Percentiles rank a stretch among this genome's conserved stretches.
Evolutionary conservation across 306 rosid species (phyloP).

Genomic region (Trifolium fragiferum): DNA sequence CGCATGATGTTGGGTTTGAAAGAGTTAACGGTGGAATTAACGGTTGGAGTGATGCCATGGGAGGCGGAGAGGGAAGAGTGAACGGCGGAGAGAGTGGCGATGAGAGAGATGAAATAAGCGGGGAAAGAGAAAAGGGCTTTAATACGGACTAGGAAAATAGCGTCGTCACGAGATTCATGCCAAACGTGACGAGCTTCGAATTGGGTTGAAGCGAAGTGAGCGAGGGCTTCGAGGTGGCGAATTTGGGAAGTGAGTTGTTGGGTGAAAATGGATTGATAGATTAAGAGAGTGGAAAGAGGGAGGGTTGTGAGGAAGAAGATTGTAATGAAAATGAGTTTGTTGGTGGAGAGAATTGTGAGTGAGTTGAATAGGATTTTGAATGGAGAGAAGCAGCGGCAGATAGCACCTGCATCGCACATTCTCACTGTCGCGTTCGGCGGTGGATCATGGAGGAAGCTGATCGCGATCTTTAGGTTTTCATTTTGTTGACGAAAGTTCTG

Average conservation of each 20-base stretch:
- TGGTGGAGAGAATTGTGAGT: conserved; percentile 45
- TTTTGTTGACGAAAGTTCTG: not conserved
- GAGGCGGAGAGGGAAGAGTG: conserved; percentile 48
- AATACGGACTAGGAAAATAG: conserved; percentile 60
- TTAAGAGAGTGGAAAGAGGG: conserved; percentile 66
- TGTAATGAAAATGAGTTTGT: conserved; percentile 53
- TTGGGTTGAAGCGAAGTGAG: conserved; percentile 62
- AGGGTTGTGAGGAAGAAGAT: conserved; percentile 56
- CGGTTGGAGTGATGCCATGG: conserved; percentile 38
- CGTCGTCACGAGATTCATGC: conserved; percentile 68
- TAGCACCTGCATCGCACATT: conserved; percentile 49
- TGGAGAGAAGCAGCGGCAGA: conserved; percentile 32
- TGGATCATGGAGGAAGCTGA: not conserved
- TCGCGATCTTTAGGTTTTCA: not conserved
- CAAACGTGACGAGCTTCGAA: conserved; percentile 82
- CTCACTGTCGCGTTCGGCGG: not conserved
- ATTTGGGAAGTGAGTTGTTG: conserved; percentile 54
- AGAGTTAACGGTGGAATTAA: conserved; percentile 44
- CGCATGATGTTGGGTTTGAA: conserved; percentile 48
- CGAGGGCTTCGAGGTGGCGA: conserved; percentile 70
- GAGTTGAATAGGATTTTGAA: conserved; percentile 49
- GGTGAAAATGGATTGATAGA: conserved; percentile 58
- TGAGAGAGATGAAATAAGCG: conserved; percentile 59
- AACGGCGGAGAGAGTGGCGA: conserved; percentile 65
- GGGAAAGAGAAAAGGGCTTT: conserved; percentile 65